These are phyloP conservation scores for Datura wrightii DNA, from an alignment of 257 asterid species.

Conservation along the genomic window DNA sequence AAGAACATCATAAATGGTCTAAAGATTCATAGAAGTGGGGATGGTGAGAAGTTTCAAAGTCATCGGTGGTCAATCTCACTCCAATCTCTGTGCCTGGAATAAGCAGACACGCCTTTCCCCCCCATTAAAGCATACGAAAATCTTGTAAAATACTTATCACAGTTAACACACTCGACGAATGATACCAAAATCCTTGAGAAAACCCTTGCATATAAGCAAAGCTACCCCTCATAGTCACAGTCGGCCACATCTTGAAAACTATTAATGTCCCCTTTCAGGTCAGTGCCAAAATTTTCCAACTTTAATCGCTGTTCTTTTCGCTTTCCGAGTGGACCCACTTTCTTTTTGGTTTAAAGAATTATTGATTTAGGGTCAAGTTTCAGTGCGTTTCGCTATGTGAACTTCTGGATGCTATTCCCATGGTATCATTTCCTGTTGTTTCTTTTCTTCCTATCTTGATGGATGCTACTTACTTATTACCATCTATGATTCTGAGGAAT, in stretches of 20 bases:
- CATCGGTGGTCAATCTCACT: not conserved
- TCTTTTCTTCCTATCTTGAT: not conserved
- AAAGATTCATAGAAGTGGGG: not conserved
- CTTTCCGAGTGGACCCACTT: not conserved
- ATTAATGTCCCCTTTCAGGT: conserved; percentile 3
- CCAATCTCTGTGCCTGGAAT: not conserved
- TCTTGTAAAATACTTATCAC: too few species aligned
- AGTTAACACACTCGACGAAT: too few species aligned
- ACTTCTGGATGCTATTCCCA: not conserved
- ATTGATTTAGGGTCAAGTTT: conserved; percentile 20
- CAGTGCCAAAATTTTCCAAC: not conserved
- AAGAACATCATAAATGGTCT: too few species aligned
- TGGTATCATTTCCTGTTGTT: not conserved
- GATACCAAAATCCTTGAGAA: not conserved
- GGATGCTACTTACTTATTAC: not conserved
- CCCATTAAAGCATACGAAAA: too few species aligned
- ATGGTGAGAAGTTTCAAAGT: not conserved
- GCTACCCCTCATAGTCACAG: not conserved
- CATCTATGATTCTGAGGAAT: not conserved
- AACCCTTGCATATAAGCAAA: conserved; percentile 5
- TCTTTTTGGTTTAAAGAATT: not conserved
- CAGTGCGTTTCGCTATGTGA: not conserved
- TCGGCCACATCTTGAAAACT: not conserved
- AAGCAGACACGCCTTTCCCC: too few species aligned
- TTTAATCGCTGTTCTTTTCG: not conserved